These are phyloP conservation scores for Ophiorrhiza pumila DNA, from an alignment of 257 asterid genomes.

Conservation along the genomic window DNA sequence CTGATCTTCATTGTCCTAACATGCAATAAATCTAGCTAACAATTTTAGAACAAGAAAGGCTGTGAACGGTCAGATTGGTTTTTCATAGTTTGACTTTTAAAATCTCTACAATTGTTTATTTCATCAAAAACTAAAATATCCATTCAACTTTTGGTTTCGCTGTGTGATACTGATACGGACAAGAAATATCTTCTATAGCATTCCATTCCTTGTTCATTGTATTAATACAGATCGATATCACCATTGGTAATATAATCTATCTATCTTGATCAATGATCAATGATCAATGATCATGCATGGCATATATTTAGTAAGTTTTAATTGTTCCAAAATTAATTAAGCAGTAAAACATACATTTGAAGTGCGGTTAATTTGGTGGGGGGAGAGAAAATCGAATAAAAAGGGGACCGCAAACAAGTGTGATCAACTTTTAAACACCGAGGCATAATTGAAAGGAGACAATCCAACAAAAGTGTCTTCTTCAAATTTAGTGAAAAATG, in stretches of 20 bases:
- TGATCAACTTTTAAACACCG: slow-evolving; percentile 16
- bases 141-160: background rate
- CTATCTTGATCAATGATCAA: too few species aligned
- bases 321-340: background rate
- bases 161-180: slow-evolving; percentile 1
- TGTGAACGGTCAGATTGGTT: background rate
- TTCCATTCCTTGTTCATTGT: background rate
- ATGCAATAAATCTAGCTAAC: background rate
- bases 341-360: background rate
- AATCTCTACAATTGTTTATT: background rate
- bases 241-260: background rate
- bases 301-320: background rate
- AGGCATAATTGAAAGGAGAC: slow-evolving; percentile 20
- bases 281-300: too few species aligned
- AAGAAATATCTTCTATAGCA: background rate
- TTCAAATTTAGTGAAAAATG: slow-evolving; percentile 27
- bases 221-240: background rate
- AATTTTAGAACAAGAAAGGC: background rate
- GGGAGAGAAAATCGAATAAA: slow-evolving; percentile 13
- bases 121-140: slow-evolving; percentile 1
- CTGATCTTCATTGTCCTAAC: background rate
- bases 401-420: slow-evolving; percentile 43
- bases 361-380: too few species aligned
- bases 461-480: slow-evolving; percentile 27
- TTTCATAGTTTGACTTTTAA: background rate